A percentile compares a stretch with the other conserved stretches of the same genome.
Conservation (phyloP, 257 asterid genomes). For the Gentiana straminea region DNA sequence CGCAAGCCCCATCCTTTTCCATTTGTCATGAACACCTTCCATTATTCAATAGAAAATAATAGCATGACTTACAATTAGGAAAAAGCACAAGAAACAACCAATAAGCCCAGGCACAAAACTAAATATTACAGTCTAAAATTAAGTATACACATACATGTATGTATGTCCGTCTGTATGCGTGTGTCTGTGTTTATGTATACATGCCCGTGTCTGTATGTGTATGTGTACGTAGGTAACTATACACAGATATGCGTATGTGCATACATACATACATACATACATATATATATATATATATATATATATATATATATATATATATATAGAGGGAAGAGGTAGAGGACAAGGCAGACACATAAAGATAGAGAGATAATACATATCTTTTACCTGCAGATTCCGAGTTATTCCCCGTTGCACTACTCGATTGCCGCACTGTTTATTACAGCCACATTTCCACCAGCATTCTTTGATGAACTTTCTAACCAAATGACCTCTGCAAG, state of each 20-base stretch:
- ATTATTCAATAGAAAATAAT: slow-evolving; percentile 6
- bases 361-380: neutral
- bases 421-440: slow-evolving; percentile 79
- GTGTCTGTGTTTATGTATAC: neutral
- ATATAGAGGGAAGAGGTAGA: neutral
- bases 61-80: too few relatives aligned
- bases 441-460: slow-evolving; percentile 94
- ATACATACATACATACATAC: too few relatives aligned
- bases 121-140: too few relatives aligned
- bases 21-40: slow-evolving; percentile 78
- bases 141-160: too few relatives aligned
- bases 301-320: neutral
- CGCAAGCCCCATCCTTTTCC: slow-evolving; percentile 99
- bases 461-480: slow-evolving; percentile 86
- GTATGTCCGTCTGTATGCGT: too few relatives aligned
- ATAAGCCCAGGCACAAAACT: too few relatives aligned
- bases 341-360: neutral
- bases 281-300: neutral
- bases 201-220: too few relatives aligned
- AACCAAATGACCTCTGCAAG: slow-evolving; percentile 89
- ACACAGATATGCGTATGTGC: too few relatives aligned
- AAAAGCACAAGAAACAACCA: too few relatives aligned
- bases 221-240: too few relatives aligned
- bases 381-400: slow-evolving; percentile 56
- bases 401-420: slow-evolving; percentile 91